Evolutionary conservation across 129 eudicot species (phyloP), one percentile per base, ranked within the genome.

Genomic region (Tagetes patula): DNA sequence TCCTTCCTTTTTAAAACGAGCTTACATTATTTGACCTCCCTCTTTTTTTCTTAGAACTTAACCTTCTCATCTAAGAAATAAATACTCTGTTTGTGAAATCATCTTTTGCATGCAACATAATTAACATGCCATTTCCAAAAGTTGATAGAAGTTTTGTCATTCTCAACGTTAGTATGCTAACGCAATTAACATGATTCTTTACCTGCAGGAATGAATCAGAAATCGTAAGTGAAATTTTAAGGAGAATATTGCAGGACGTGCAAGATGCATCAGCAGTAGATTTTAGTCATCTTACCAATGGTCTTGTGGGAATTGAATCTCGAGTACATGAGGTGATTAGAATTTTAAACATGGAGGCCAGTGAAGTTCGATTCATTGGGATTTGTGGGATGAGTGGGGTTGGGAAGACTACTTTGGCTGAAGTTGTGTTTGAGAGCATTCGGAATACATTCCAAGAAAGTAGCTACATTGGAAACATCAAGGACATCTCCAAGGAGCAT

Each of bases 381-480:
- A 55, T 71, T 71, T 71, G 75, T 41, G 75, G 75, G 54, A 71
- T 55, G 75, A 71, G 75, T 30, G 75, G 75, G 30, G 41, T 71
- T 6, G 75, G 75, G 31, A 71, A 71, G 67, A 71, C 67, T 40
- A 71, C 67, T 55, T 38, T 63, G 33, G 69, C 69, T 38, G 48
- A 38, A 63, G 48, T 63, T 5, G 69, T 63, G 6, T 63, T 38
- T 38, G 13, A 63, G 11, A 6, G 2, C 5, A 63, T 63, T 38
- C 33, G 1, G 39, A 34, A 59, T 43, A 34, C 3, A 36, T 72
- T 42, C 1, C 14, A 58, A 11, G 36, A 8, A 72, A 12, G 68
- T 72, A 42, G 77, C 34, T 72, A 58, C 30, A 58, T 72, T 59
- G 77, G 14, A 43, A 72, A 72, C 68, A 72, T 72, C 68, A 72